Conservation (phyloP, 78 protist species). For the Paratrimastix pyriformis region DNA sequence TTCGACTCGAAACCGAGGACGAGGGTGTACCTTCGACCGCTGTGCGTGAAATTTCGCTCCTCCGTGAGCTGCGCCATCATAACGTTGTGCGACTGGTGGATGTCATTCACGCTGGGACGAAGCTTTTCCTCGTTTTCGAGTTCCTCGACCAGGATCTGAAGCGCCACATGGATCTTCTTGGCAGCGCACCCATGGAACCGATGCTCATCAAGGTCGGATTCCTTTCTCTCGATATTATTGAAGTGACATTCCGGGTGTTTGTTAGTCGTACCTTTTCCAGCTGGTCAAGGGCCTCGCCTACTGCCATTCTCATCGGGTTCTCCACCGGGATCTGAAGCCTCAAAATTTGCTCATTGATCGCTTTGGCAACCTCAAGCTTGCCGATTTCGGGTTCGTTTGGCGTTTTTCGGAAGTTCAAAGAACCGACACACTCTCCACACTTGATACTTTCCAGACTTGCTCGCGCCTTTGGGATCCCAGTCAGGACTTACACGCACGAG, state of each 20-base stretch:
- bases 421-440: no score
- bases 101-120: neutral
- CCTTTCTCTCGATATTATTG: slow-evolving; percentile 33
- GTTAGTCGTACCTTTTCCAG: slow-evolving; percentile 14
- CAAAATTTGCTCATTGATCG: slow-evolving; percentile 26
- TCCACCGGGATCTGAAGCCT: slow-evolving; percentile 45
- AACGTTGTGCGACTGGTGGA: slow-evolving; percentile 21
- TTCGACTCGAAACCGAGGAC: slow-evolving; percentile 17
- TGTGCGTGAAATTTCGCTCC: slow-evolving; percentile 30
- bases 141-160: slow-evolving; percentile 21
- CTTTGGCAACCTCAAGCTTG: slow-evolving; percentile 14
- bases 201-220: slow-evolving; percentile 50
- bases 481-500: slow-evolving; percentile 87
- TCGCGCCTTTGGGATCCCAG: slow-evolving; percentile 83
- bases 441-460: slow-evolving; percentile 92
- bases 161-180: slow-evolving; percentile 25
- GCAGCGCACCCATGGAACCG: slow-evolving; percentile 34
- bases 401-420: no score
- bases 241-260: slow-evolving; percentile 12
- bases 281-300: slow-evolving; percentile 10
- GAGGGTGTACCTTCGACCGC: slow-evolving; percentile 38
- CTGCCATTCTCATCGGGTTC: slow-evolving; percentile 28
- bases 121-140: slow-evolving; percentile 32
- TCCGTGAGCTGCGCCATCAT: slow-evolving; percentile 22
- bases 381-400: slow-evolving; percentile 40